phyloP scores from a whole-genome alignment of 2,329 filamentous ascomycete genomes.

The Cordyceps pruinosa region DNA sequence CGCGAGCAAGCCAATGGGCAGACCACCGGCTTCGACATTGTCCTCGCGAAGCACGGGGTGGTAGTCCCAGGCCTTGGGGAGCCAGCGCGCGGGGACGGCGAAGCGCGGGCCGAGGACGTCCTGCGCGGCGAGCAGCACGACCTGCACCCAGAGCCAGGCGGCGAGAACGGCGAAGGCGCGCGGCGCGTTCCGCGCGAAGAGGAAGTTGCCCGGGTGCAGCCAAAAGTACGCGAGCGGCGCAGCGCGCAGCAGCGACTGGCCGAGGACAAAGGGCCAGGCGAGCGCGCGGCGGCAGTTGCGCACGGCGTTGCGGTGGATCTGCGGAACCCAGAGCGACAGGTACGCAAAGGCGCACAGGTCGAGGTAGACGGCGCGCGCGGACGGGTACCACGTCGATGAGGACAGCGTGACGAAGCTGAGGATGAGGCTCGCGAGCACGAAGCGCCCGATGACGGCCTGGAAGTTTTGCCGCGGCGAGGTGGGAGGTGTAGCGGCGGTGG shows the following conservation, averaged over 20 bases:
- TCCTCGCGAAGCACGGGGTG: slow-evolving; percentile 84
- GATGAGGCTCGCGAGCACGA: slow-evolving; percentile 48
- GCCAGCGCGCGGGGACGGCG: slow-evolving; percentile 64
- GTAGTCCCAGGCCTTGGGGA: slow-evolving; percentile 83
- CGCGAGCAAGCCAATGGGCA: slow-evolving; percentile 65
- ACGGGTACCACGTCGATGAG: slow-evolving; percentile 53
- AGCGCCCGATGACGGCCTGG: slow-evolving; percentile 49
- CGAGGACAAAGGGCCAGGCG: slow-evolving; percentile 84
- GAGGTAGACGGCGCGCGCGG: slow-evolving; percentile 48
- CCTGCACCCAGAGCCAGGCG: slow-evolving; percentile 83
- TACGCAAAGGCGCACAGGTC: slow-evolving; percentile 65
- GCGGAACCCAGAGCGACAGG: slow-evolving; percentile 85
- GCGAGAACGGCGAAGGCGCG: slow-evolving; percentile 52
- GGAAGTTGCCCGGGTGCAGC: slow-evolving; percentile 66
- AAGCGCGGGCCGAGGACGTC: slow-evolving; percentile 84
- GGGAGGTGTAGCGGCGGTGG: slow-evolving; percentile 23
- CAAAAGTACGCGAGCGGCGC: slow-evolving; percentile 84
- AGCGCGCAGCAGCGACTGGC: slow-evolving; percentile 72
- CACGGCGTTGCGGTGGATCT: slow-evolving; percentile 83
- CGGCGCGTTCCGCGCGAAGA: slow-evolving; percentile 66
- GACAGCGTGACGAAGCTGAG: slow-evolving; percentile 53
- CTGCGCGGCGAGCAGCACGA: slow-evolving; percentile 71
- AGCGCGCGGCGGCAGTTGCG: slow-evolving; percentile 88
- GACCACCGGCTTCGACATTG: slow-evolving; percentile 66
- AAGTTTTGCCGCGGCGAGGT: slow-evolving; percentile 35